phyloP scores from a whole-genome alignment of 1,139 yeast genomes.

The Nakaseomyces sp. region DNA sequence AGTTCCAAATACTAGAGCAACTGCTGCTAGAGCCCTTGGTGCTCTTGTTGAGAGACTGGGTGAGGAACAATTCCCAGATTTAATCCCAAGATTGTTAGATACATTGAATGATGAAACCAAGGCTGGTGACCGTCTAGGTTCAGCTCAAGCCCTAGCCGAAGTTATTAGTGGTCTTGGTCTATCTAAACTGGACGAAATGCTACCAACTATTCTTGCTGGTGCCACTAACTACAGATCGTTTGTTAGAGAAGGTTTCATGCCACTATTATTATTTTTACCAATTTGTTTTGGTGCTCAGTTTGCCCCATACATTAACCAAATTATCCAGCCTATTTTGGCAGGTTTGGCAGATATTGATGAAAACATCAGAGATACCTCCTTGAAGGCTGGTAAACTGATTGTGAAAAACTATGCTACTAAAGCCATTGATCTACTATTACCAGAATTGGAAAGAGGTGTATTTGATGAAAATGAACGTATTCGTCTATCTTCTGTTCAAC shows the following conservation, averaged over 20 bases:
- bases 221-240: constrained; percentile 58
- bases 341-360: constrained; percentile 90
- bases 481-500: constrained; percentile 87
- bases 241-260: constrained; percentile 89
- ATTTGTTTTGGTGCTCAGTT: constrained; percentile 91
- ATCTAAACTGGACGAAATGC: constrained; percentile 73
- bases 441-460: constrained; percentile 87
- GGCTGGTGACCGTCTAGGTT: constrained; percentile 89
- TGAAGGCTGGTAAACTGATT: constrained; percentile 87
- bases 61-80: constrained; percentile 88
- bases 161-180: constrained; percentile 88
- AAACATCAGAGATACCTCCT: constrained; percentile 77
- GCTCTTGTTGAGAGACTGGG: constrained; percentile 93
- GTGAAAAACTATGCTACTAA: constrained; percentile 87
- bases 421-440: constrained; percentile 87
- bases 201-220: constrained; percentile 72
- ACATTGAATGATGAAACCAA: constrained; percentile 74
- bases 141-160: constrained; percentile 95
- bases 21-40: constrained; percentile 96
- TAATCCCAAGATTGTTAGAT: constrained; percentile 70
- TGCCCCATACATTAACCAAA: constrained; percentile 75
- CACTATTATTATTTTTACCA: constrained; percentile 79
- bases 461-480: constrained; percentile 79
- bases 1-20: constrained; percentile 92
- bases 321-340: constrained; percentile 81